Percentiles rank a stretch among this genome's conserved stretches.
phyloP scores from a whole-genome alignment of 2,329 filamentous ascomycete species.

The Monosporascus sp. region DNA sequence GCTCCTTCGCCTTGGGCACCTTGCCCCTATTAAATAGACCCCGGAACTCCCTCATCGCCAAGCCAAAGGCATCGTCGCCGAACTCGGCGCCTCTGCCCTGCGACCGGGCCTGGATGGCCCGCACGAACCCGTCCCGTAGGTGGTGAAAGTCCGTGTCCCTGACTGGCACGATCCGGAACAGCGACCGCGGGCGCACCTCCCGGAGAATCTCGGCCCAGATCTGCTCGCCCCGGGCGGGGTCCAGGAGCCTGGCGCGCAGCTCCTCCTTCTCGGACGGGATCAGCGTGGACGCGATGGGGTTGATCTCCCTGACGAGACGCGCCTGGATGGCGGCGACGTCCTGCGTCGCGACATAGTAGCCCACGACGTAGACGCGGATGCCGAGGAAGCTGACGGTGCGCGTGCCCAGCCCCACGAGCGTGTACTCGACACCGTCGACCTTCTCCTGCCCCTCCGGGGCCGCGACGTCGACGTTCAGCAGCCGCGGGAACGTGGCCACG shows the following conservation, averaged over 20 bases:
- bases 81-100: conserved; percentile 49
- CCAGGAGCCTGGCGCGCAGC: conserved; percentile 63
- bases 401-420: conserved; percentile 80
- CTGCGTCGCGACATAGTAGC: conserved; percentile 80
- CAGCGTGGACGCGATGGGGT: conserved; percentile 73
- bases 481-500: conserved; percentile 74
- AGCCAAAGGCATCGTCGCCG: conserved; percentile 71
- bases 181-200: conserved; percentile 63
- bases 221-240: conserved; percentile 62
- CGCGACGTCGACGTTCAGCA: conserved; percentile 51
- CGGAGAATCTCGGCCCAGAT: conserved; percentile 70
- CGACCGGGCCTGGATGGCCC: conserved; percentile 72
- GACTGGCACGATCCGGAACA: conserved; percentile 82
- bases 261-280: conserved; percentile 75
- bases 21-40: conserved; percentile 73
- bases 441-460: conserved; percentile 18
- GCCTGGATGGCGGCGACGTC: conserved; percentile 79
- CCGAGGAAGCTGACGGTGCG: conserved; percentile 83
- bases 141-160: conserved; percentile 92
- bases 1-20: conserved; percentile 72
- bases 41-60: conserved; percentile 73
- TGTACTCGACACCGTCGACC: conserved; percentile 62
- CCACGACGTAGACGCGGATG: conserved; percentile 92
- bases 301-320: conserved; percentile 69
- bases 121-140: conserved; percentile 83